These are phyloP conservation scores for Cordia subcordata DNA, from an alignment of 257 asterid genomes.

Conservation along the genomic window DNA sequence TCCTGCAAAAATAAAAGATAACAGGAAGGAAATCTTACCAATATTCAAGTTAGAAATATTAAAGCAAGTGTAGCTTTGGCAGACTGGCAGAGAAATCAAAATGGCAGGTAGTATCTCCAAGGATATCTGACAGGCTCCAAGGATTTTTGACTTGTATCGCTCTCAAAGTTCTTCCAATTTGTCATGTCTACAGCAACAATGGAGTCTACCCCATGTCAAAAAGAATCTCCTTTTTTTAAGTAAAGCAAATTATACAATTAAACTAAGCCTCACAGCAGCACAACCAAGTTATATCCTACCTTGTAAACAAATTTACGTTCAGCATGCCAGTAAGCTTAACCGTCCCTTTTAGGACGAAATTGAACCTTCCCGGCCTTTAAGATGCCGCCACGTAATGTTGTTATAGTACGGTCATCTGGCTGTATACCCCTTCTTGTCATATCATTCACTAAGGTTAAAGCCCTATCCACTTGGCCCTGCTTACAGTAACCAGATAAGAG, in stretches of 20 bases:
- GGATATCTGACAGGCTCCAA: neutral
- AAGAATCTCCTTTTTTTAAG: neutral
- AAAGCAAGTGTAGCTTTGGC: too few species aligned
- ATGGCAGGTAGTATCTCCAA: neutral
- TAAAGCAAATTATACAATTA: neutral
- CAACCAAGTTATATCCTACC: neutral
- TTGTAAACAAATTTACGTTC: neutral
- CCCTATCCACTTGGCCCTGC: constrained; percentile 50
- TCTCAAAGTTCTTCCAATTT: neutral
- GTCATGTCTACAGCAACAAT: constrained; percentile 1
- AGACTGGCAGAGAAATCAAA: too few species aligned
- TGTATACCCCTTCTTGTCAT: constrained; percentile 52
- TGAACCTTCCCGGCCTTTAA: constrained; percentile 27
- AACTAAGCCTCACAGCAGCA: neutral
- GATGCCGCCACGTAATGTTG: constrained; percentile 16
- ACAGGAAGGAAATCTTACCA: too few species aligned
- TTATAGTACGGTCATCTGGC: constrained; percentile 27
- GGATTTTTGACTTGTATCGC: neutral
- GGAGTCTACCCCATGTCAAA: too few species aligned
- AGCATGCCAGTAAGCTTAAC: constrained; percentile 11
- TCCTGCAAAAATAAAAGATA: too few species aligned
- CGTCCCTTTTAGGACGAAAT: constrained; percentile 9
- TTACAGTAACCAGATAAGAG: constrained; percentile 64
- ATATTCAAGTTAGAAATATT: too few species aligned
- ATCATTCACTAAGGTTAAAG: constrained; percentile 38